These are phyloP conservation scores for Neurospora sp. DNA, from an alignment of 495 filamentous ascomycete species.

Conservation along the genomic window DNA sequence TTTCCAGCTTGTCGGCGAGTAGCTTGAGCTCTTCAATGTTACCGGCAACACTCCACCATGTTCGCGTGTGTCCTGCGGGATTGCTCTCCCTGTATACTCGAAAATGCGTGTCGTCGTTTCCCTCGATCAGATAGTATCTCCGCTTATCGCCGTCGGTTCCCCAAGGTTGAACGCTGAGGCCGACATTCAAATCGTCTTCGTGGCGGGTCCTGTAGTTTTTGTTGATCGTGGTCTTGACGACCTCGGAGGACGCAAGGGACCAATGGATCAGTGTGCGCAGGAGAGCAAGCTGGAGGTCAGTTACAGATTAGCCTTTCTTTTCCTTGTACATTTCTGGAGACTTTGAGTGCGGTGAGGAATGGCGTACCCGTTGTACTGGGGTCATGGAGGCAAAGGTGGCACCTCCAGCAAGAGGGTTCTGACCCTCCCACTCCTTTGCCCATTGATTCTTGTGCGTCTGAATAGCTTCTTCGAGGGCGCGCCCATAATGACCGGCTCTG, in stretches of 20 bases:
- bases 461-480: slow-evolving; percentile 89
- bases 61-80: slow-evolving; percentile 60
- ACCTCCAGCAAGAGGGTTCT: slow-evolving; percentile 73
- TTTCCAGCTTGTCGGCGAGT: slow-evolving; percentile 62
- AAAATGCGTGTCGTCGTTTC: slow-evolving; percentile 87
- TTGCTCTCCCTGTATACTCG: slow-evolving; percentile 93
- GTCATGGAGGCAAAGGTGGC: slow-evolving; percentile 70
- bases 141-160: slow-evolving; percentile 84
- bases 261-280: slow-evolving; percentile 77
- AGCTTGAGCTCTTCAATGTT: slow-evolving; percentile 74
- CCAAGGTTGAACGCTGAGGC: slow-evolving; percentile 90
- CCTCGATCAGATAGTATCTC: slow-evolving; percentile 88
- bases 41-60: slow-evolving; percentile 90
- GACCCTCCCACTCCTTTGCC: slow-evolving; percentile 75
- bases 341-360: not conserved
- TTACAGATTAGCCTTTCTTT: not conserved
- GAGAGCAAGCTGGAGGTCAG: slow-evolving; percentile 56
- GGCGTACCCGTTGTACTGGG: slow-evolving; percentile 67
- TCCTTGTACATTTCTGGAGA: not conserved
- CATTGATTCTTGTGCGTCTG: slow-evolving; percentile 78
- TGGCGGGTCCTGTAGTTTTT: slow-evolving; percentile 86
- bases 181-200: slow-evolving; percentile 87
- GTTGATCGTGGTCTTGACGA: slow-evolving; percentile 66
- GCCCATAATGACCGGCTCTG: slow-evolving; percentile 77
- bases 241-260: slow-evolving; percentile 84